Evolutionary conservation across 768 basidiomycete species (phyloP), one percentile per base, ranked within the genome.

Genomic region (Pleurotus salmoneostramineus): DNA sequence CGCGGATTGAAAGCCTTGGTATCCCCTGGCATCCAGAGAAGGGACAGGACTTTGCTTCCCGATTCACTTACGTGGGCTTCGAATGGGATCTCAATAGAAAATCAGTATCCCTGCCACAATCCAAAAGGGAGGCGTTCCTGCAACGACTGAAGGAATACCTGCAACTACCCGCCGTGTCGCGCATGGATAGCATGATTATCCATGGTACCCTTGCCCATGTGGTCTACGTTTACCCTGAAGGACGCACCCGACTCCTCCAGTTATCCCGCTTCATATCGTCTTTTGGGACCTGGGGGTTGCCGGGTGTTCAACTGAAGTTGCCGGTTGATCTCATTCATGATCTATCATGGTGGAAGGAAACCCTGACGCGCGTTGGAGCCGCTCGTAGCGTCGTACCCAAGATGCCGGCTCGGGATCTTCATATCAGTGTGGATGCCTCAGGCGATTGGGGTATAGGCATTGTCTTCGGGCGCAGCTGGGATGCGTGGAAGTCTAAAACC

Each of bases 391-490:
- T 56, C 21, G 37, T 56, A 8, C 32, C 54, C 12, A n/a, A 33
- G 21, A 42, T 36, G n/a, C 37, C n/a, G 36, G 17, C 54, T n/a
- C 40, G 56, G 21, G 47, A 62, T 37, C 50, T 59, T 8, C 34
- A 34, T n/a, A 50, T 69, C 31, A 68, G 59, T 50, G 65, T 70
- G 1, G 70, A 71, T 45, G 67, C 69, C 2, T 69, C 67, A 4
- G 66, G 67, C 7, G 59, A 63, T 7, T 72, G 62, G 60, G 71
- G 71, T 5, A 69, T 72, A 4, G 69, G 72, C 5, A 14, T 73
- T 1, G 7, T 65, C 0, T 6, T 65, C 0, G 51, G 62, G 2
- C 45, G 46, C 1, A 10, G 27, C 0, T 73, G 69, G 70, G 52
- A 62, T 1, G 64, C 69, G 0, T 73, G 65, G 70, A 35, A 58